Conservation (phyloP, 257 asterid species). For the Scutellaria galericulata region DNA sequence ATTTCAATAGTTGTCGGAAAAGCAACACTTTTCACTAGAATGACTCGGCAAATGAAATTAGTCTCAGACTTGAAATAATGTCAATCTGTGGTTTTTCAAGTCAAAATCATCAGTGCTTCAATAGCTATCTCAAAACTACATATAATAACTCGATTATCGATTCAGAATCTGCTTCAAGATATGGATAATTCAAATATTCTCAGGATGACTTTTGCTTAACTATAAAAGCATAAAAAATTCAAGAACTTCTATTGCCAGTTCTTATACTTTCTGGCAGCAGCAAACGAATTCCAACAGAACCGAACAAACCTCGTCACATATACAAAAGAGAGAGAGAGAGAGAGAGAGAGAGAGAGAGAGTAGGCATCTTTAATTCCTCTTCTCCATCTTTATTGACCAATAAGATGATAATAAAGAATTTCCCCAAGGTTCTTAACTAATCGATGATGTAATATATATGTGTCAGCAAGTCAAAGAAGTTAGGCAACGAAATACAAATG, state of each 20-base stretch:
- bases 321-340: too few relatives aligned
- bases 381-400: background rate
- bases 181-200: too few relatives aligned
- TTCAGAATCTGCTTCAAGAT: background rate
- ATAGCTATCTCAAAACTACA: conserved; percentile 11
- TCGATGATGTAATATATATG: conserved; percentile 2
- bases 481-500: conserved; percentile 22
- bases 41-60: conserved; percentile 6
- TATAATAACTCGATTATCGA: conserved; percentile 4
- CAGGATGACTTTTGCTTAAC: too few relatives aligned
- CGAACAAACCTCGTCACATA: too few relatives aligned
- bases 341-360: too few relatives aligned
- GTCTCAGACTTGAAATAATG: background rate
- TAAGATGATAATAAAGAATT: background rate
- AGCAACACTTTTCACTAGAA: background rate
- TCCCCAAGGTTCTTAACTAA: background rate
- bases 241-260: background rate
- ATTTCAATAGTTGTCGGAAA: conserved; percentile 13
- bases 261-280: background rate
- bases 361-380: background rate
- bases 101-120: background rate
- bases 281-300: too few relatives aligned
- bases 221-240: background rate
- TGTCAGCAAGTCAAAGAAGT: conserved; percentile 35
- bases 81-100: background rate